phyloP scores from a whole-genome alignment of 257 asterid genomes.

The Vinca minor region DNA sequence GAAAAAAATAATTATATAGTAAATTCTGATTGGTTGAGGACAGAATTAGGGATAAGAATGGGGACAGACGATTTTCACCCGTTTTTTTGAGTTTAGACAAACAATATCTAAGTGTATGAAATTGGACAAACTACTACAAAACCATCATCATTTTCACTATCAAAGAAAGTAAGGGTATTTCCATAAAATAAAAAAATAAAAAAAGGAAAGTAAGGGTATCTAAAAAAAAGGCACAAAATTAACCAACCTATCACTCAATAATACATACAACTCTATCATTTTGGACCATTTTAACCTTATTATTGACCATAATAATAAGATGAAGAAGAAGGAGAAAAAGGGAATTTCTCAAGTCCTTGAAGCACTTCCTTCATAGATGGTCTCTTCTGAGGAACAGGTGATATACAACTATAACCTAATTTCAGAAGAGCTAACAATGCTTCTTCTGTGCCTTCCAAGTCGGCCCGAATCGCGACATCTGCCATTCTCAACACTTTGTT shows the following conservation, averaged over 20 bases:
- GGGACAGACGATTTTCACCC: too few species aligned
- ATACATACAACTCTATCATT: slow-evolving; percentile 43
- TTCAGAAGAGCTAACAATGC: slow-evolving; percentile 50
- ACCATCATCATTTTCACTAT: background rate
- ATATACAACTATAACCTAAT: slow-evolving; percentile 64
- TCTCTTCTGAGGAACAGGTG: slow-evolving; percentile 72
- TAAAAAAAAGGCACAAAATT: slow-evolving; percentile 11
- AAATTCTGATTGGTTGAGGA: too few species aligned
- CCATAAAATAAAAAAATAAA: too few species aligned
- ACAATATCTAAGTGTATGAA: background rate
- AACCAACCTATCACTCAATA: slow-evolving; percentile 25
- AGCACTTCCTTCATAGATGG: slow-evolving; percentile 78
- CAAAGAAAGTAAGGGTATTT: too few species aligned
- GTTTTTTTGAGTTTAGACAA: background rate
- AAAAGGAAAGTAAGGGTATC: too few species aligned
- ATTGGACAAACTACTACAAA: background rate
- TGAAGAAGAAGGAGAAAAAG: slow-evolving; percentile 30
- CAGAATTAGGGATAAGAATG: too few species aligned
- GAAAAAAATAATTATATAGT: too few species aligned
- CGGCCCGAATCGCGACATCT: slow-evolving; percentile 73
- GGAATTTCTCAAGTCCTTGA: slow-evolving; percentile 75
- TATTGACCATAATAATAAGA: slow-evolving; percentile 30
- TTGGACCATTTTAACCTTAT: slow-evolving; percentile 19
- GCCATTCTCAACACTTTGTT: slow-evolving; percentile 50
- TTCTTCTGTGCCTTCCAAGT: slow-evolving; percentile 83